Conservation (phyloP, 345 rosid genomes). For the Linum tenue region DNA sequence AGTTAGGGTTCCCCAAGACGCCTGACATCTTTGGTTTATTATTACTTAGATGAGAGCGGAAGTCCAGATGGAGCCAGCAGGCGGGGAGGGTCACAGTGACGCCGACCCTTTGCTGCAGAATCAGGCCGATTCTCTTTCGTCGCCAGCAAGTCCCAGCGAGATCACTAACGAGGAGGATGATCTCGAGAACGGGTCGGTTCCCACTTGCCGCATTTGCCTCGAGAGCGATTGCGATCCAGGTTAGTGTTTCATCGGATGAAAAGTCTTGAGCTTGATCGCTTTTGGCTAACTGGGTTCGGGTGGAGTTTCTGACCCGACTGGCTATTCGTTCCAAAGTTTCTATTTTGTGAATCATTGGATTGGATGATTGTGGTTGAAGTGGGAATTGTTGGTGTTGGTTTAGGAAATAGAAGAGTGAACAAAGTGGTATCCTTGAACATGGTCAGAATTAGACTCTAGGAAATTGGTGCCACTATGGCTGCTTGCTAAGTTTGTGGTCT, state of each 20-base stretch:
- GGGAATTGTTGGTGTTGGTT: background rate
- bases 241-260: conserved; percentile 1
- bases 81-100: background rate
- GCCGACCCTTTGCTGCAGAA: background rate
- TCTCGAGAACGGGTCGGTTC: conserved; percentile 55
- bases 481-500: background rate
- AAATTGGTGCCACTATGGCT: background rate
- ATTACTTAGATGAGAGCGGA: conserved; percentile 42
- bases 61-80: conserved; percentile 29
- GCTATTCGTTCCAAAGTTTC: background rate
- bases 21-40: too few species aligned
- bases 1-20: background rate
- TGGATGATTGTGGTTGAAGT: too few species aligned
- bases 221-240: conserved; percentile 77
- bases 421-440: background rate
- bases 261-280: background rate
- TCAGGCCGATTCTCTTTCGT: conserved; percentile 1
- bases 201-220: conserved; percentile 86
- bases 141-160: conserved; percentile 38
- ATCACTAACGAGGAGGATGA: conserved; percentile 39
- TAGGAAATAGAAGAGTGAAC: background rate
- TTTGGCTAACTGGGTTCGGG: background rate
- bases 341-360: background rate
- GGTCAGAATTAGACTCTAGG: background rate
- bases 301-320: background rate